Evolutionary conservation across 1,284 basidiomycete species (phyloP).

Genomic region (Cryptococcus sp.): DNA sequence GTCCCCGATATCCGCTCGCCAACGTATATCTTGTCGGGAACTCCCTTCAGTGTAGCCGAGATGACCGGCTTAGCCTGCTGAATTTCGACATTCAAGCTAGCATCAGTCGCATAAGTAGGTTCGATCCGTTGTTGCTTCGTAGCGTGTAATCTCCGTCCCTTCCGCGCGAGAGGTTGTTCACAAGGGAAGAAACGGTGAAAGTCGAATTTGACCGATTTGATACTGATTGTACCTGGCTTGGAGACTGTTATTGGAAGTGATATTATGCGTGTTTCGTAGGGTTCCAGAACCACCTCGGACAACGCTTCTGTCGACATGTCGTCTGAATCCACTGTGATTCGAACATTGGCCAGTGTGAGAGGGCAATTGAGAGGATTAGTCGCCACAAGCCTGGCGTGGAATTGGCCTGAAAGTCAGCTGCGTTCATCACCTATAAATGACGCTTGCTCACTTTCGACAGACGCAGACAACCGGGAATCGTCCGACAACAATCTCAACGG

Average conservation of each 20-base stretch:
- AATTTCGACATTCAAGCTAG: constrained; percentile 42
- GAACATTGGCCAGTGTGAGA: constrained; percentile 19
- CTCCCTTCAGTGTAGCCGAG: constrained; percentile 16
- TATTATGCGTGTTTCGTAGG: constrained; percentile 42
- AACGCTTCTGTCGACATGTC: constrained; percentile 20
- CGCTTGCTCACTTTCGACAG: constrained; percentile 30
- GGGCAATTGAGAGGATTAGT: constrained; percentile 49
- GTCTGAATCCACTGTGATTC: constrained; percentile 7
- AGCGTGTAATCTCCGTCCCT: constrained; percentile 46
- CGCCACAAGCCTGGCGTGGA: constrained; percentile 46
- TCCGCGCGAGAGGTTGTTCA: constrained; percentile 42
- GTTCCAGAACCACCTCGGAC: constrained; percentile 38
- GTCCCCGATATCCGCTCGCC: constrained; percentile 33
- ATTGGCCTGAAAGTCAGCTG: constrained; percentile 28
- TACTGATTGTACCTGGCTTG: constrained; percentile 21
- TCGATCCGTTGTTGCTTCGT: constrained; percentile 47
- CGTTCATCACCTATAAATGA: background rate
- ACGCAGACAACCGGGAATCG: constrained; percentile 20
- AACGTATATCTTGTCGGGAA: constrained; percentile 29
- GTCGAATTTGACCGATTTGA: constrained; percentile 41
- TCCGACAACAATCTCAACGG: constrained; percentile 31
- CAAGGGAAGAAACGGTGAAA: constrained; percentile 50
- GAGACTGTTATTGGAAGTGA: constrained; percentile 29
- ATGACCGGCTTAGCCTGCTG: constrained; percentile 40
- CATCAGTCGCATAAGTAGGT: constrained; percentile 49